Evolutionary conservation across 768 basidiomycete genomes (phyloP), one percentile per base, ranked within the genome.

Genomic region (Collybiopsis confluens): DNA sequence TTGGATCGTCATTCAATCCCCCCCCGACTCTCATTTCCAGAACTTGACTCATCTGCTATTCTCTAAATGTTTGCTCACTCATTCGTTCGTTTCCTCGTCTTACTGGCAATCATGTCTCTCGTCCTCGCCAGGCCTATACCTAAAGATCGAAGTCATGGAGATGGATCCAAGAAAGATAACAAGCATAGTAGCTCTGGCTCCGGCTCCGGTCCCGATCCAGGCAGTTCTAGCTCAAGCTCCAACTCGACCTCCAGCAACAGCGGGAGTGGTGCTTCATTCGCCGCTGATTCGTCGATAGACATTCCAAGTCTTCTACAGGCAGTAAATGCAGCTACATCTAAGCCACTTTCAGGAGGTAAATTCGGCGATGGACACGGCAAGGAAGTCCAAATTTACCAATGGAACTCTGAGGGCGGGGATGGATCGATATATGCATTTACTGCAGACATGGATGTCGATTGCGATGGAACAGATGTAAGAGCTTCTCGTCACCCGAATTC

Each of bases 381-480:
- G 16, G 42, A 28, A 11, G 54, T 27, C 26, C 56, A 50, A n/a
- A 64, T 65, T 3, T 62, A 59, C 41, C 55, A 58, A 33, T 59
- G 61, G 28, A 60, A 60, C 56, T 9, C 33, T 18, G 44, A 38
- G 54, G 57, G 62, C 24, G 10, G 36, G 0, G 56, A 44, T 23
- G 56, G 59, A 7, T 57, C 59, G 33, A 60, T 61, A 4, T 58
- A 61, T 42, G 55, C 59, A 37, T 63, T 64, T 49, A 59, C 61
- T 16, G 63, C 60, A 13, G 63, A 65, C 41, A 65, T 65, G 65
- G 61, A 65, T 38, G 52, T 61, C 1, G 64, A 65, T 42, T 65
- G 64, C 42, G 64, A 65, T 55, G 64, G 64, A 6, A 52, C 54
- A 2, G 56, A 61, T 47, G 64, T 62, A 8, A 46, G 58, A n/a